Evolutionary conservation across 2,329 filamentous ascomycete genomes (phyloP), one percentile per base, ranked within the genome.

Genomic region (Fusarium ramigenum): DNA sequence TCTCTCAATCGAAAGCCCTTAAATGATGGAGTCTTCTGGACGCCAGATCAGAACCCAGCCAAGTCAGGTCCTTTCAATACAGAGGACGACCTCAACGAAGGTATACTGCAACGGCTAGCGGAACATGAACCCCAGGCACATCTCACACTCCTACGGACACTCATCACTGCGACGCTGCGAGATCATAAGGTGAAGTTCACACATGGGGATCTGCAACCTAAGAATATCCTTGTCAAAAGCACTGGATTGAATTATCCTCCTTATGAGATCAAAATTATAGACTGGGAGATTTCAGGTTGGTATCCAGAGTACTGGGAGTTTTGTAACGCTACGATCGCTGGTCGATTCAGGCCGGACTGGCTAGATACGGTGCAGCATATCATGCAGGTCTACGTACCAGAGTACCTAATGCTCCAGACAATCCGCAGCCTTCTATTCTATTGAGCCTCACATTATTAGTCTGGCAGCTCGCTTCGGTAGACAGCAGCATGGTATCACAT

Each of bases 201-300:
- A 0, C 18, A 46, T 4, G 23, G 23, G 18, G 43, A 46, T 46
- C 18, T 46, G 5, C 18, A 46, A 7, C 23, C 23, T 2, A 46
- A 46, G 1, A 28, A 28, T 9, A 46, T 46, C 0, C 12, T 46
- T 21, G 7, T 46, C 5, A 14, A 28, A 9, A 28, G 0, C 18
- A 46, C 43, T 21, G 18, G 43, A 10, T 4, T 4, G 5, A 6
- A 28, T 3, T 18, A 28, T 2, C 4, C 11, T 0, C 11, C 0
- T 4, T 10, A 46, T 28, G 11, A 28, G 12, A 6, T 21, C 23
- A 4, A 4, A 7, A 46, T 28, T 2, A 46, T 28, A 28, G 43
- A 46, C 43, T 46, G 43, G 23, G 43, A 46, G 43, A 28, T 46
- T 4, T 46, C 18, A 28, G 43, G 43, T 0, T 46, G 43, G 43